phyloP scores from a whole-genome alignment of 2,329 filamentous ascomycete genomes.

The Talaromyces sp. region DNA sequence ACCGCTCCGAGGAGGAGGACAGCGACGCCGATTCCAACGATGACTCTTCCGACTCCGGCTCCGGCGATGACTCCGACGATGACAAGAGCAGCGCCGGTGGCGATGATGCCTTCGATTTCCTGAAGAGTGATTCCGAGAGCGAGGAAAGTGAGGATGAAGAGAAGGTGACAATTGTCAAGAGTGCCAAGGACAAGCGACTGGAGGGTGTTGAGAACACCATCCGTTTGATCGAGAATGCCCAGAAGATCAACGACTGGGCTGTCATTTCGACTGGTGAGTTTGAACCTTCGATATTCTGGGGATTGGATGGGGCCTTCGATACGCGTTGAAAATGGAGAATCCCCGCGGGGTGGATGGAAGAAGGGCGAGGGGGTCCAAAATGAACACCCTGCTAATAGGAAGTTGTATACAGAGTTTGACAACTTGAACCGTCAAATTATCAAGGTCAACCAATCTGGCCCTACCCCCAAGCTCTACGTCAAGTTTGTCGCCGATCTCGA shows the following conservation, averaged over 20 bases:
- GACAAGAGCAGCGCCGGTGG: conserved; percentile 62
- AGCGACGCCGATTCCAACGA: conserved; percentile 61
- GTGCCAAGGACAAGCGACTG: conserved; percentile 94
- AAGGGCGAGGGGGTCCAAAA: background rate
- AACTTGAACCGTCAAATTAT: conserved; percentile 85
- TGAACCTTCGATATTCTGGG: background rate
- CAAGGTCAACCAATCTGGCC: conserved; percentile 76
- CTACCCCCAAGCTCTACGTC: conserved; percentile 87
- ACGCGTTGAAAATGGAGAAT: background rate
- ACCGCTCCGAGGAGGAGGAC: conserved; percentile 65
- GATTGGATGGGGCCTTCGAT: background rate
- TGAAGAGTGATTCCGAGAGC: conserved; percentile 75
- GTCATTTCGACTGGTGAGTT: conserved; percentile 81
- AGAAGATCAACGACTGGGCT: conserved; percentile 98
- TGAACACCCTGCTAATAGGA: conserved; percentile 18
- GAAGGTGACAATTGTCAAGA: conserved; percentile 84
- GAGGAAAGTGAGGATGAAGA: conserved; percentile 86
- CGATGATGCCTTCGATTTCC: conserved; percentile 82
- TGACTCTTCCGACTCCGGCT: conserved; percentile 56
- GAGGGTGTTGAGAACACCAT: conserved; percentile 92
- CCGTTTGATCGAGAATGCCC: conserved; percentile 89
- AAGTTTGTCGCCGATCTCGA: conserved; percentile 92
- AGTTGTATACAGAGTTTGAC: conserved; percentile 72
- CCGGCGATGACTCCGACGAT: conserved; percentile 53
- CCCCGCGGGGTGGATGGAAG: background rate